Evolutionary conservation across 169 alveolate genomes (phyloP).

Genomic region (Eimeria sp.): DNA sequence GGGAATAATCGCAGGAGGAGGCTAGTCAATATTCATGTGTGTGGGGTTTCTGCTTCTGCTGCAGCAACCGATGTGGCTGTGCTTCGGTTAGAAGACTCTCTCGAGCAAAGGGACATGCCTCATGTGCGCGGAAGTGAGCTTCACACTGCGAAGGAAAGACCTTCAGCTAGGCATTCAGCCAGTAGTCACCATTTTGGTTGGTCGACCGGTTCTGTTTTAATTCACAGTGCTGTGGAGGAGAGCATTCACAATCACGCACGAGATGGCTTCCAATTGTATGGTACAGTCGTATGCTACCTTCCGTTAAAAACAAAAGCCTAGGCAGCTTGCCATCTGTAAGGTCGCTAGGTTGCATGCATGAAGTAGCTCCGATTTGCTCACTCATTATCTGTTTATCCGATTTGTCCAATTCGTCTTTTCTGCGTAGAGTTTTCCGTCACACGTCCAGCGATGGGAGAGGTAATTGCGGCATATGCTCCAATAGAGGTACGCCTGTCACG

Average conservation of each 20-base stretch:
- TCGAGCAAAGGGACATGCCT: not conserved
- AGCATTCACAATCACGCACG: not conserved
- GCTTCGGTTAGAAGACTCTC: slow-evolving; percentile 23
- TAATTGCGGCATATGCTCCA: slow-evolving; percentile 39
- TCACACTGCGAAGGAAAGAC: not conserved
- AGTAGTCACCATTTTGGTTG: not conserved
- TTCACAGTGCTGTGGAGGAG: not conserved
- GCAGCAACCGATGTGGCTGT: slow-evolving; percentile 69
- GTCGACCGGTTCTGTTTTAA: no score
- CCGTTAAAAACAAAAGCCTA: not conserved
- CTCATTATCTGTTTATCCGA: not conserved
- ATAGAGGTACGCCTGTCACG: slow-evolving; percentile 28
- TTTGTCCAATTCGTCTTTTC: not conserved
- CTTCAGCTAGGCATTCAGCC: not conserved
- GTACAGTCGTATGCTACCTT: not conserved
- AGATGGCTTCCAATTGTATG: not conserved
- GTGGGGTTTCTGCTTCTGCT: not conserved
- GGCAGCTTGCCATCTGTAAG: not conserved
- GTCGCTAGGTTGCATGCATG: not conserved
- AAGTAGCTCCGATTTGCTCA: not conserved
- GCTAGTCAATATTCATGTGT: not conserved
- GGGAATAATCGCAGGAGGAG: not conserved
- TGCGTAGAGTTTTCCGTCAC: slow-evolving; percentile 22
- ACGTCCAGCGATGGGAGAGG: slow-evolving; percentile 63
- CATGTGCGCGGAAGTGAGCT: not conserved